Base-by-base conservation (phyloP, 768 basidiomycete genomes). In the Mycena olivaceomarginata region DNA sequence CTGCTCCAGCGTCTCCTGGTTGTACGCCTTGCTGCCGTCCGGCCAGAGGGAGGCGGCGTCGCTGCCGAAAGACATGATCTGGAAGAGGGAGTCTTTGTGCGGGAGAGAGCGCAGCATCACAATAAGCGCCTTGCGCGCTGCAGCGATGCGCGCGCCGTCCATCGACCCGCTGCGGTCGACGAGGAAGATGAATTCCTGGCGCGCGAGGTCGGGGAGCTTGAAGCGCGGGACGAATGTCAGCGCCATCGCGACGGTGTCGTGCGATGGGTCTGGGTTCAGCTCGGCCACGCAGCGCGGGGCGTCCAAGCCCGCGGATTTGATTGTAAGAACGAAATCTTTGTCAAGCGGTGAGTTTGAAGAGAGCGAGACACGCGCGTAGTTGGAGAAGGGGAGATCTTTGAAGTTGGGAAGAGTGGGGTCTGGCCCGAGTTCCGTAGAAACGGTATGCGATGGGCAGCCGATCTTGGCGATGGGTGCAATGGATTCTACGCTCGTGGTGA, bases 131-230 rank as follows among this genome's bases (percentile, higher is more conserved):
- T 81, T 77, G 57, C 85, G 86, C 9, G 89, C 88, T 0, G 82
- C 85, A 41, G 82, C 82, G 15, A 90, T 87, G 11, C 85, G 68
- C 13, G 2, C 10, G 7, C 72, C 75, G 0, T 0, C 0, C 90
- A 91, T 91, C 40, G 87, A 89, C 0, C 86, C 86, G 12, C 85
- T 87, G 25, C 89, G 84, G 75, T 91, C 90, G 22, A 91, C 84
- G 13, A 91, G 60, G 74, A 90, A 91, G 0, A 91, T 82, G 56
- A 86, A 91, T 56, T 91, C 91, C 53, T 89, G 89, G 0, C 82
- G 79, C 39, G 77, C 70, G 1, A 88, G 18, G 22, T 84, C 85
- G 5, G 85, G 85, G 4, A 88, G 80, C 39, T 82, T 81, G 80
- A 90, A 89, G 25, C 82, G 83, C 7, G 90, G 89, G 15, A 90